Evolutionary conservation across 2,329 filamentous ascomycete species (phyloP), one percentile per base, ranked within the genome.

Genomic region (Aureobasidium sp.): DNA sequence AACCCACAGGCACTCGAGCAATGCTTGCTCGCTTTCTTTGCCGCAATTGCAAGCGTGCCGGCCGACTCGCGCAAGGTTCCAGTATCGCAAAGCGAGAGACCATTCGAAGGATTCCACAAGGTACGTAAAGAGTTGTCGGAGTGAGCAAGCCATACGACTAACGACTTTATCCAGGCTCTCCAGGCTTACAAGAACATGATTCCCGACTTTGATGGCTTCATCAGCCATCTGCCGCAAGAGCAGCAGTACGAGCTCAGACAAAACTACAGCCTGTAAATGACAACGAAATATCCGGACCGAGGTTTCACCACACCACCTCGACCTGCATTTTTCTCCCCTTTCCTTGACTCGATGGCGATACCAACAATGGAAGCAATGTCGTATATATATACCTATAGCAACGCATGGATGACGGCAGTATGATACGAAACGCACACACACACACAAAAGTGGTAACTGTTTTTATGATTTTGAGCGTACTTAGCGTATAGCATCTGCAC

Each of bases 1-100:
- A 97, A 97, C 70, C 94, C 94, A 0, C 85, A 91, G 71, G 91
- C 91, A 1, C 93, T 99, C 85, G 94, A 97, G 76, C 87, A 87
- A 67, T 89, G 87, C 63, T 80, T 99, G 44, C 80, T 88, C 39
- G 84, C 88, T 62, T 95, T 94, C 76, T 96, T 99, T 73, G 83
- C 81, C 57, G 83, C 90, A 62, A 95, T 97, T 77, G 89, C 93
- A 17, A 81, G 84, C 64, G 96, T 17, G 75, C 73, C 62, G 78
- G 91, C 39, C 41, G 57, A 49, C 5, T 49, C 57, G 36, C 57
- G 57, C 73, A 74, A 77, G 44, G 70, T 78, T 20, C 84, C 84
- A 63, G 83, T 87, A 66, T 82, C 87, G 65, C 80, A 82, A 64
- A 77, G 84, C 61, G 80, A 81, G 63, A 85, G 79, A 63, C 82